These are phyloP conservation scores for Aspergillus egyptiacus DNA, from an alignment of 495 filamentous ascomycete species.

Conservation along the genomic window DNA sequence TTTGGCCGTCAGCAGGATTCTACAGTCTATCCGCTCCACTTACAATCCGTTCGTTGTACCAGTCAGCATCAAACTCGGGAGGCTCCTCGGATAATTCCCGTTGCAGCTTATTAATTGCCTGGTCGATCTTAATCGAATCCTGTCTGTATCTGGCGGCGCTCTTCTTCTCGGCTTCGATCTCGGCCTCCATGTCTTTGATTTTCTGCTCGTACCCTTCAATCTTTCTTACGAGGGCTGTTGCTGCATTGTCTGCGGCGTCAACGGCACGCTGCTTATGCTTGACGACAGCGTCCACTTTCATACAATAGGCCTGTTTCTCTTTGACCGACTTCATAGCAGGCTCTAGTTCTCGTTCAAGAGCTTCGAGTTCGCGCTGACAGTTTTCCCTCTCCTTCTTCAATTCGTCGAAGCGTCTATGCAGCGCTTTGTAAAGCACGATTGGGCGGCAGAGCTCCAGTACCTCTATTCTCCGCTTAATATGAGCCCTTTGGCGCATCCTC, in stretches of 20 bases:
- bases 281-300: constrained; percentile 43
- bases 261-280: constrained; percentile 46
- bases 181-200: constrained; percentile 49
- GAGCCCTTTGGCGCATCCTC: constrained; percentile 66
- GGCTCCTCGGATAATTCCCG: constrained; percentile 45
- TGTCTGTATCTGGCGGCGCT: constrained; percentile 44
- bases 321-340: constrained; percentile 63
- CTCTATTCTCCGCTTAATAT: constrained; percentile 59
- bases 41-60: constrained; percentile 48
- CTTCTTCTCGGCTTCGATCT: constrained; percentile 54
- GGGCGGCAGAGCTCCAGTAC: constrained; percentile 61
- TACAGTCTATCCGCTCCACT: constrained; percentile 13
- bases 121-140: constrained; percentile 39
- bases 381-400: constrained; percentile 43
- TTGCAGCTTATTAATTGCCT: constrained; percentile 39
- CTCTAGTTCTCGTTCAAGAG: constrained; percentile 54
- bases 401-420: constrained; percentile 28
- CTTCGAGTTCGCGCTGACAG: constrained; percentile 45
- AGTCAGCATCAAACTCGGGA: constrained; percentile 47
- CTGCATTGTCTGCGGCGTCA: constrained; percentile 45
- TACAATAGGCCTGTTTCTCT: constrained; percentile 56
- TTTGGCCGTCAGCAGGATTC: constrained; percentile 17
- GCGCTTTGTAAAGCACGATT: constrained; percentile 53
- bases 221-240: constrained; percentile 41
- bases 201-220: constrained; percentile 49